phyloP scores from a whole-genome alignment of 2,329 filamentous ascomycete species.

The Fusarium sarcochroum region DNA sequence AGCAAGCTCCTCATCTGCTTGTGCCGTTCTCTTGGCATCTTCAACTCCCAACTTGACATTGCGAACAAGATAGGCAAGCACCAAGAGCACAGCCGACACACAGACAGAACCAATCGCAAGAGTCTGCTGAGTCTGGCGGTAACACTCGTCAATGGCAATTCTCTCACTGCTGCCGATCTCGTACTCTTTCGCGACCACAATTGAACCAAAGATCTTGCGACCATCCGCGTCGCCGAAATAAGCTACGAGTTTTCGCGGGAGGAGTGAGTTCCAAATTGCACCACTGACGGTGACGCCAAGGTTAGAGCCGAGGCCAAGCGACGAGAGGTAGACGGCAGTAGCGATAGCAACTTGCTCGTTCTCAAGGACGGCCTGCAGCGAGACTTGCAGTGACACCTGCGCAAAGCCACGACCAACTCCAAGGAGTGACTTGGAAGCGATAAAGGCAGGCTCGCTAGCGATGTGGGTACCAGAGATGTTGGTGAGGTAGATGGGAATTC shows the following conservation, averaged over 20 bases:
- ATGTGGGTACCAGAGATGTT: slow-evolving; percentile 34
- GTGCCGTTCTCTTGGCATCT: slow-evolving; percentile 25
- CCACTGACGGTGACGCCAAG: slow-evolving; percentile 34
- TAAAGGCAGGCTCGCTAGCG: slow-evolving; percentile 32
- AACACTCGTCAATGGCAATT: slow-evolving; percentile 21
- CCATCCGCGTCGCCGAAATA: slow-evolving; percentile 24
- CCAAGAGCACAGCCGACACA: slow-evolving; percentile 13
- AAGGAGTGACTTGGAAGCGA: slow-evolving; percentile 33
- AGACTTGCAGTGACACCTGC: slow-evolving; percentile 23
- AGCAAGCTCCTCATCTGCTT: slow-evolving; percentile 36
- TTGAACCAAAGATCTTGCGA: slow-evolving; percentile 29
- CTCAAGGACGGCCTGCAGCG: slow-evolving; percentile 21
- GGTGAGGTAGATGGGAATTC: slow-evolving; percentile 35
- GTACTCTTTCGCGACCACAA: slow-evolving; percentile 31
- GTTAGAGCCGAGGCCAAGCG: slow-evolving; percentile 33
- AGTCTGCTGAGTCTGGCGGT: slow-evolving; percentile 33
- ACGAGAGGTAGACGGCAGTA: slow-evolving; percentile 35
- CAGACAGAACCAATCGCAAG: slow-evolving; percentile 33
- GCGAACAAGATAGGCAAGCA: slow-evolving; percentile 9
- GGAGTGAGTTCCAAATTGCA: slow-evolving; percentile 37
- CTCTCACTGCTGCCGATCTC: slow-evolving; percentile 20
- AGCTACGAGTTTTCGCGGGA: slow-evolving; percentile 18
- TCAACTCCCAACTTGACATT: slow-evolving; percentile 34
- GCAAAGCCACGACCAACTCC: slow-evolving; percentile 35
- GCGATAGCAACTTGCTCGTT: slow-evolving; percentile 36